A percentile compares a stretch with the other conserved stretches of the same genome.
Evolutionary conservation across 768 basidiomycete genomes (phyloP).

Genomic region (Kwoniella shandongensis): DNA sequence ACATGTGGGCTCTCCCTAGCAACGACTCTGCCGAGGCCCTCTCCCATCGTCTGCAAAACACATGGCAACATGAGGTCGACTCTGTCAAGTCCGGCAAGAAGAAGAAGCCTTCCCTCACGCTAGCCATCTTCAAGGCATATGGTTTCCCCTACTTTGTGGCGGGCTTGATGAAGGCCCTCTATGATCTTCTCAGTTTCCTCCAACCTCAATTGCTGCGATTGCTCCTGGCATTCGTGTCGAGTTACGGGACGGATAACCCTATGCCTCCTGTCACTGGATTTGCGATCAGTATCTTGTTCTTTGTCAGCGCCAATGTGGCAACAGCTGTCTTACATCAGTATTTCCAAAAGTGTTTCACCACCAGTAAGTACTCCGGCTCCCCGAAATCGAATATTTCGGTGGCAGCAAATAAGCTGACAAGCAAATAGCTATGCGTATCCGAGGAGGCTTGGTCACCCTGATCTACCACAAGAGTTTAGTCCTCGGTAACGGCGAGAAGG

Average conservation of each 20-base stretch:
- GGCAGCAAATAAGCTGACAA: conserved; percentile 17
- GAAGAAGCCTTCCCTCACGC: conserved; percentile 62
- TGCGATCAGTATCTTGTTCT: conserved; percentile 74
- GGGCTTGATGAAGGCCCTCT: conserved; percentile 66
- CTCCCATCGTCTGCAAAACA: conserved; percentile 62
- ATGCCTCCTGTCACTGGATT: conserved; percentile 67
- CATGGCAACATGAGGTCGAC: conserved; percentile 62
- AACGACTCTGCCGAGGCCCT: conserved; percentile 71
- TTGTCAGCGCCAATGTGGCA: conserved; percentile 72
- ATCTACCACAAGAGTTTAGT: conserved; percentile 85
- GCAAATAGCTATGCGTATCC: conserved; percentile 72
- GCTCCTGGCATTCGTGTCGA: conserved; percentile 76
- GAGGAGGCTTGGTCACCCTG: conserved; percentile 77
- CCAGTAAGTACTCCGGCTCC: conserved; percentile 43
- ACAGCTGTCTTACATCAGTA: conserved; percentile 84
- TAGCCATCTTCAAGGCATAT: conserved; percentile 72
- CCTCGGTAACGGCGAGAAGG: conserved; percentile 79
- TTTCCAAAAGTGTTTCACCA: conserved; percentile 67
- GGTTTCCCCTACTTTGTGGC: conserved; percentile 67
- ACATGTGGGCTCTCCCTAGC: conserved; percentile 72
- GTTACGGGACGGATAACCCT: conserved; percentile 58
- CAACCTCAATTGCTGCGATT: conserved; percentile 84
- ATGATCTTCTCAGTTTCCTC: conserved; percentile 76
- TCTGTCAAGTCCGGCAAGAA: conserved; percentile 46
- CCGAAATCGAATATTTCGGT: conserved; percentile 13